Percentiles rank a stretch among this genome's conserved stretches.
Conservation (phyloP, 176 grass and related monocot species). For the Zoysia pacifica region DNA sequence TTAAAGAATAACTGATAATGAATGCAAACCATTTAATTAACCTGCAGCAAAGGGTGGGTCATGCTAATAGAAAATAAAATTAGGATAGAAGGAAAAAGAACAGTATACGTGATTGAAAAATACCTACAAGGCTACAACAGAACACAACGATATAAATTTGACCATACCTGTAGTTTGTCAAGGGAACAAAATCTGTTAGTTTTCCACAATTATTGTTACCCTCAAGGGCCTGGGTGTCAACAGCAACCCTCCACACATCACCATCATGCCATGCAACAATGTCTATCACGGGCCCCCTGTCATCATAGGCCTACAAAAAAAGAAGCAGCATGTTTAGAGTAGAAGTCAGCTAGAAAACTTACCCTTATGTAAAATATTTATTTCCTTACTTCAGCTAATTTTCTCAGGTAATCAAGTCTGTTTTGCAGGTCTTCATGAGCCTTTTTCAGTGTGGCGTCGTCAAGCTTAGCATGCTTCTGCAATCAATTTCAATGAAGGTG, state of each 20-base stretch:
- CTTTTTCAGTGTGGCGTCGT: slow-evolving; percentile 74
- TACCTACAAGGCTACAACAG: background rate
- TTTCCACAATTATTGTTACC: slow-evolving; percentile 63
- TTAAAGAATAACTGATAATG: slow-evolving; percentile 6
- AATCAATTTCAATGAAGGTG: slow-evolving; percentile 33
- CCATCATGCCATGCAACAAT: slow-evolving; percentile 96
- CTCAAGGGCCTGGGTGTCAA: slow-evolving; percentile 87
- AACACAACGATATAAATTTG: slow-evolving; percentile 20
- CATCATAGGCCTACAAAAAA: slow-evolving; percentile 79
- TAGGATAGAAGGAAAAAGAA: slow-evolving; percentile 19
- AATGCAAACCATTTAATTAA: background rate
- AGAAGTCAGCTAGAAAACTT: slow-evolving; percentile 35
- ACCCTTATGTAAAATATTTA: background rate
- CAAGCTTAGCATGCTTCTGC: slow-evolving; percentile 73
- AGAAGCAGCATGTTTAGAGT: slow-evolving; percentile 25
- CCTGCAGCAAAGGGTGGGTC: background rate
- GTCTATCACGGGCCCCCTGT: slow-evolving; percentile 86
- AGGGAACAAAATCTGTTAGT: slow-evolving; percentile 88
- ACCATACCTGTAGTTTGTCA: slow-evolving; percentile 88
- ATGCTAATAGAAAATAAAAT: slow-evolving; percentile 16
- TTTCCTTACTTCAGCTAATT: slow-evolving; percentile 86
- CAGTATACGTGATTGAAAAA: slow-evolving; percentile 9
- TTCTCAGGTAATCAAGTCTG: slow-evolving; percentile 86
- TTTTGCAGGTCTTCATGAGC: slow-evolving; percentile 76
- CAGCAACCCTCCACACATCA: slow-evolving; percentile 93